Evolutionary conservation across 495 filamentous ascomycete genomes (phyloP).

Genomic region (Tuber calosporum): DNA sequence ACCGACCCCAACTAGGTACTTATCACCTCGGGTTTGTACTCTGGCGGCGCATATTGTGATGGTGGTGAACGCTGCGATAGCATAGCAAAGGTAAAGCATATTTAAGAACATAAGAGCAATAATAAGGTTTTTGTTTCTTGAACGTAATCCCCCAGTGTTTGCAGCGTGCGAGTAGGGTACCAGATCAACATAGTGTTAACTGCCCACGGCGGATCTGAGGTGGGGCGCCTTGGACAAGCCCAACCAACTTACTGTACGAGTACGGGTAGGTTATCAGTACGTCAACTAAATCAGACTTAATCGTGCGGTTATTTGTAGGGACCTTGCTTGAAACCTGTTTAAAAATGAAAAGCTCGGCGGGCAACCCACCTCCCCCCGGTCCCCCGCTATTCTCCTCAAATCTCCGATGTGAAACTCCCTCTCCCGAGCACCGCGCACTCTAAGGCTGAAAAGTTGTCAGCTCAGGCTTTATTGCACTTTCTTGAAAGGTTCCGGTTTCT

Average conservation of each 20-base stretch:
- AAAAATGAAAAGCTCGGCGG: not conserved
- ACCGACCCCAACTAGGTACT: conserved; percentile 80
- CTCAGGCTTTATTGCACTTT: not conserved
- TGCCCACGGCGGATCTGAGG: not conserved
- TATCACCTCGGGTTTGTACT: conserved; percentile 42
- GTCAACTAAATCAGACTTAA: not conserved
- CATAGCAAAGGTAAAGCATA: not conserved
- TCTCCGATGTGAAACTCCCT: not conserved
- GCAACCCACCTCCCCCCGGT: not conserved
- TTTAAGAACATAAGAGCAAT: not conserved
- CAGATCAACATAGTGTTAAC: not conserved
- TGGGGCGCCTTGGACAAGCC: not conserved
- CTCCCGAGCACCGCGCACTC: not conserved
- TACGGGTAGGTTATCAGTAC: no score
- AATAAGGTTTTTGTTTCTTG: not conserved
- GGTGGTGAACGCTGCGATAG: not conserved
- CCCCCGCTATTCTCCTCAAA: not conserved
- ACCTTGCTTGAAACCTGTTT: not conserved
- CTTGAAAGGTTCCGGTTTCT: not conserved
- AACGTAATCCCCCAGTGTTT: not conserved
- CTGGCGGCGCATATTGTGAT: not conserved
- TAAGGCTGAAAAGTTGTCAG: not conserved
- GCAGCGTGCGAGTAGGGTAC: not conserved
- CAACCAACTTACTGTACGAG: not conserved
- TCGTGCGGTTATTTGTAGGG: not conserved